phyloP scores from a whole-genome alignment of 345 rosid genomes.

The rapeseed (Brassica napus) region Da-Ae NC_063450.1:35286501-35287000 shows the following conservation, averaged over 20 bases:
- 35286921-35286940: constrained; percentile 57
- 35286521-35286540: not conserved
- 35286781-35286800: constrained; percentile 37
- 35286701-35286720: constrained; percentile 82
- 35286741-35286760: constrained; percentile 47
- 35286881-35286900: constrained; percentile 34
- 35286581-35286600: not conserved
- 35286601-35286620: constrained; percentile 35
- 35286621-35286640: constrained; percentile 62
- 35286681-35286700: constrained; percentile 66
- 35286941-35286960: constrained; percentile 93
- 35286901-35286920: constrained; percentile 30
- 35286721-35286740: constrained; percentile 53
- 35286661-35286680: constrained; percentile 65
- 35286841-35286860: constrained; percentile 64
- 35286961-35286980: constrained; percentile 45
- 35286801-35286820: constrained; percentile 26
- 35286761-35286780: constrained; percentile 57
- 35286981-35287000: constrained; percentile 28
- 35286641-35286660: constrained; percentile 68
- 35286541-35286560: not conserved
- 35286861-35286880: constrained; percentile 61
- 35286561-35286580: constrained; percentile 6
- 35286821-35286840: constrained; percentile 36
- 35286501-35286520: not conserved